A percentile compares a stretch with the other conserved stretches of the same genome.
These are phyloP conservation scores for Primulina eburnea DNA, from an alignment of 257 asterid genomes.

Conservation along the genomic window DNA sequence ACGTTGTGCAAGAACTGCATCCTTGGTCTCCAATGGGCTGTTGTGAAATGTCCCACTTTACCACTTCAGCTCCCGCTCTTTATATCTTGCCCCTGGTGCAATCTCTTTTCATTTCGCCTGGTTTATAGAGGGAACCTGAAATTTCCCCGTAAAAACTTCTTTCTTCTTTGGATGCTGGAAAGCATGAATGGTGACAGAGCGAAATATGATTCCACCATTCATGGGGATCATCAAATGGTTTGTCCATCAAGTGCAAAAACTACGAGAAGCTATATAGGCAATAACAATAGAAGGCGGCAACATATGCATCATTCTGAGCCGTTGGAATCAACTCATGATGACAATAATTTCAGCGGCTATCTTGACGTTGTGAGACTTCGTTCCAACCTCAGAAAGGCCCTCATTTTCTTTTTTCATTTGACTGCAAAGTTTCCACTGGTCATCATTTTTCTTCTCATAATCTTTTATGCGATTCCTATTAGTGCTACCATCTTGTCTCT, in stretches of 20 bases:
- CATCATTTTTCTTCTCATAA: conserved; percentile 67
- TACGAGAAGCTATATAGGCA: conserved; percentile 33
- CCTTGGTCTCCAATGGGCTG: conserved; percentile 86
- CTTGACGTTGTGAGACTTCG: conserved; percentile 55
- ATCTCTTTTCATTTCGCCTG: conserved; percentile 64
- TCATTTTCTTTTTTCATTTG: conserved; percentile 67
- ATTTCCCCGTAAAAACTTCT: conserved; percentile 89
- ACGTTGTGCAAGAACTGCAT: conserved; percentile 97
- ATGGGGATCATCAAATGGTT: conserved; percentile 50
- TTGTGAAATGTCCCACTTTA: conserved; percentile 67
- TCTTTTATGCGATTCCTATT: conserved; percentile 74
- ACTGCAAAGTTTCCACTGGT: conserved; percentile 88
- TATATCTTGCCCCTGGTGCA: conserved; percentile 97
- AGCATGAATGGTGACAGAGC: conserved; percentile 88
- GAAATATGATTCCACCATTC: conserved; percentile 47
- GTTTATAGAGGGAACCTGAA: conserved; percentile 71
- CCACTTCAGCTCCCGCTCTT: conserved; percentile 92
- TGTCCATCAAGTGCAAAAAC: conserved; percentile 47
- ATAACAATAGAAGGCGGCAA: conserved; percentile 35
- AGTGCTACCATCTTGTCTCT: conserved; percentile 81
- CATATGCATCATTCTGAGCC: conserved; percentile 36
- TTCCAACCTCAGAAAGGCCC: conserved; percentile 52
- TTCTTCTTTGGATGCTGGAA: conserved; percentile 98
- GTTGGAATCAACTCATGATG: conserved; percentile 42
- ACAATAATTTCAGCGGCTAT: conserved; percentile 26